phyloP scores from a whole-genome alignment of 805 yeast species.

The Candida lessepsii region DNA sequence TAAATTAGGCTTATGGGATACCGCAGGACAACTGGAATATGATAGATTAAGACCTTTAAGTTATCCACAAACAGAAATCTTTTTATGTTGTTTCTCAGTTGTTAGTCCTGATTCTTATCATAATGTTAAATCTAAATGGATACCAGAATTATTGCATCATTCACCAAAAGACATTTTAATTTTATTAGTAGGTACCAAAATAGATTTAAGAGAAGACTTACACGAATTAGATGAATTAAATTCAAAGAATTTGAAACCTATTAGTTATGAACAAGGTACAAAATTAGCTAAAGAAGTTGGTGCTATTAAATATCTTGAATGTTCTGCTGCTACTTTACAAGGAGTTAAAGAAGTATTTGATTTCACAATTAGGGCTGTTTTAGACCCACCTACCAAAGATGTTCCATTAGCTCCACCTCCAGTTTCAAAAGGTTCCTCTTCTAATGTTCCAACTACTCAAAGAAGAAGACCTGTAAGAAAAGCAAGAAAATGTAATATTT shows the following conservation, averaged over 20 bases:
- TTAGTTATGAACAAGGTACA: slow-evolving; percentile 59
- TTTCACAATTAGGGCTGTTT: slow-evolving; percentile 70
- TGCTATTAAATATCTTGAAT: slow-evolving; percentile 75
- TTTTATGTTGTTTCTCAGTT: slow-evolving; percentile 81
- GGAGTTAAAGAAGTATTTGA: slow-evolving; percentile 87
- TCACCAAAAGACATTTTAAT: slow-evolving; percentile 69
- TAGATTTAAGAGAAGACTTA: slow-evolving; percentile 80
- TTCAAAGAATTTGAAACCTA: slow-evolving; percentile 61
- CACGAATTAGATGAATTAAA: slow-evolving; percentile 68
- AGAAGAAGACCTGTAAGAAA: slow-evolving; percentile 30
- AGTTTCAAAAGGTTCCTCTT: slow-evolving; percentile 11
- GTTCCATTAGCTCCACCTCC: slow-evolving; percentile 14
- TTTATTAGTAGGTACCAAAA: slow-evolving; percentile 82
- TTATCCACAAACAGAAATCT: slow-evolving; percentile 90
- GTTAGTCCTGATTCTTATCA: slow-evolving; percentile 77
- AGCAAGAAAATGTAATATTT: slow-evolving; percentile 41
- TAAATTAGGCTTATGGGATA: slow-evolving; percentile 90
- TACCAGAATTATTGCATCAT: slow-evolving; percentile 84
- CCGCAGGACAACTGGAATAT: slow-evolving; percentile 93
- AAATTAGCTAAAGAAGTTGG: slow-evolving; percentile 69
- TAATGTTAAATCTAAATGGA: slow-evolving; percentile 72
- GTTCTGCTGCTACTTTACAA: slow-evolving; percentile 85
- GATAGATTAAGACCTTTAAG: slow-evolving; percentile 86
- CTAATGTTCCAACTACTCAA: slow-evolving; percentile 9
- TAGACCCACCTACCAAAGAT: slow-evolving; percentile 45